Evolutionary conservation across 225 moss, liverwort and hornwort species (phyloP).

Genomic region (Pleurozium schreberi): DNA sequence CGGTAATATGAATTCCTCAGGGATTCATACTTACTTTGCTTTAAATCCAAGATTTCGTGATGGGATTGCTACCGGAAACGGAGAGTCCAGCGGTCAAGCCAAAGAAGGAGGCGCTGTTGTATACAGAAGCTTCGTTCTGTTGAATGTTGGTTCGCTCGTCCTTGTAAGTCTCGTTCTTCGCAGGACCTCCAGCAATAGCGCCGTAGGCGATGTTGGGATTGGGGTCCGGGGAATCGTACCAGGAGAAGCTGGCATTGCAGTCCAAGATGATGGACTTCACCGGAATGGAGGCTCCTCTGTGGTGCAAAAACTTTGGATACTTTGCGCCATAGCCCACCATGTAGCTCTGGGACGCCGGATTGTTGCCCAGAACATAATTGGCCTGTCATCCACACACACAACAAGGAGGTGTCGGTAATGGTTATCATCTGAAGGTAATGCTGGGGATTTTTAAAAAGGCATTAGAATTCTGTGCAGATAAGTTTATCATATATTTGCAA

Average conservation of each 20-base stretch:
- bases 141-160: slow-evolving; percentile 44
- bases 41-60: slow-evolving; percentile 24
- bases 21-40: not conserved
- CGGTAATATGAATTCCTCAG: not conserved
- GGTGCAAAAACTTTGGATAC: slow-evolving; percentile 65
- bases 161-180: slow-evolving; percentile 45
- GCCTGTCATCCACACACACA: slow-evolving; percentile 28
- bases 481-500: not conserved
- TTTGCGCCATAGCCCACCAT: slow-evolving; percentile 79
- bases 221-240: slow-evolving; percentile 13
- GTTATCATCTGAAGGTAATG: not conserved
- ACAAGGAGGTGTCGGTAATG: not conserved
- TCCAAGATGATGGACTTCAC: not conserved
- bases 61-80: slow-evolving; percentile 2
- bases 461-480: not conserved
- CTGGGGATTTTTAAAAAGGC: not conserved
- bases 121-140: slow-evolving; percentile 74
- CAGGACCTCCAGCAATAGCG: slow-evolving; percentile 77
- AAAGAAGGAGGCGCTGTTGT: slow-evolving; percentile 66
- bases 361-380: slow-evolving; percentile 71
- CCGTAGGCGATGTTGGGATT: slow-evolving; percentile 72
- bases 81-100: slow-evolving; percentile 76
- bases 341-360: slow-evolving; percentile 58
- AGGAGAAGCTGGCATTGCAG: slow-evolving; percentile 44
- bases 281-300: slow-evolving; percentile 78